These are phyloP conservation scores for Pestalotiopsis sp. DNA, from an alignment of 2,329 filamentous ascomycete species.

Conservation along the genomic window DNA sequence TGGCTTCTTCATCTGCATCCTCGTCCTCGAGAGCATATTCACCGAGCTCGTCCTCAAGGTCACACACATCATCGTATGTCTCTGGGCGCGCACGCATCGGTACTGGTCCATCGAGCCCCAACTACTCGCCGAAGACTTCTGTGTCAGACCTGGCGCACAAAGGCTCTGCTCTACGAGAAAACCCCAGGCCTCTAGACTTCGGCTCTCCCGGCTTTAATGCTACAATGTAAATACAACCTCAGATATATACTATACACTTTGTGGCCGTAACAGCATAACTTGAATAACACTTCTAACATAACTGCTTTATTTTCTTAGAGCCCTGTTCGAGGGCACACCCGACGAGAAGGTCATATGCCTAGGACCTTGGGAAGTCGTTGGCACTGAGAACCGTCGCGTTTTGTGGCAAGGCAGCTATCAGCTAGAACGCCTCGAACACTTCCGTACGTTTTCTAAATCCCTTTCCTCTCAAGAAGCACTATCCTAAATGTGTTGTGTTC, in stretches of 20 bases:
- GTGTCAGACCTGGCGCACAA: constrained; percentile 42
- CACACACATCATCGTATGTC: constrained; percentile 51
- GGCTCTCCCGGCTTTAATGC: constrained; percentile 57
- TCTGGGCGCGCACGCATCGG: constrained; percentile 42
- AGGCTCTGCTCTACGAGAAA: constrained; percentile 42
- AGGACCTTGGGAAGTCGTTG: constrained; percentile 56
- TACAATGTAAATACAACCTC: constrained; percentile 45
- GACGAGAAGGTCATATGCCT: constrained; percentile 54
- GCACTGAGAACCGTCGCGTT: constrained; percentile 49
- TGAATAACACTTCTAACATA: not conserved
- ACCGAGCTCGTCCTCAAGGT: constrained; percentile 39
- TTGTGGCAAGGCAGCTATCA: constrained; percentile 57
- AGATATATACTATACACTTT: not conserved
- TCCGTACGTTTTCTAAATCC: constrained; percentile 38
- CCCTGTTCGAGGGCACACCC: constrained; percentile 50
- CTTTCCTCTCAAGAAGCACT: not conserved
- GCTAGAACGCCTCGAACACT: constrained; percentile 55
- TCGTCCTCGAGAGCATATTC: constrained; percentile 29
- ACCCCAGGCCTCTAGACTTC: constrained; percentile 50
- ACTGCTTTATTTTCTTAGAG: constrained; percentile 35
- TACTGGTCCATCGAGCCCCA: constrained; percentile 40
- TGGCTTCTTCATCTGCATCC: constrained; percentile 17
- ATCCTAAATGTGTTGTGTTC: not conserved
- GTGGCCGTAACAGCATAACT: not conserved
- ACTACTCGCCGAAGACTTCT: constrained; percentile 51